Evolutionary conservation across 306 rosid genomes (phyloP).

Genomic region (Aeschynomene evenia): DNA sequence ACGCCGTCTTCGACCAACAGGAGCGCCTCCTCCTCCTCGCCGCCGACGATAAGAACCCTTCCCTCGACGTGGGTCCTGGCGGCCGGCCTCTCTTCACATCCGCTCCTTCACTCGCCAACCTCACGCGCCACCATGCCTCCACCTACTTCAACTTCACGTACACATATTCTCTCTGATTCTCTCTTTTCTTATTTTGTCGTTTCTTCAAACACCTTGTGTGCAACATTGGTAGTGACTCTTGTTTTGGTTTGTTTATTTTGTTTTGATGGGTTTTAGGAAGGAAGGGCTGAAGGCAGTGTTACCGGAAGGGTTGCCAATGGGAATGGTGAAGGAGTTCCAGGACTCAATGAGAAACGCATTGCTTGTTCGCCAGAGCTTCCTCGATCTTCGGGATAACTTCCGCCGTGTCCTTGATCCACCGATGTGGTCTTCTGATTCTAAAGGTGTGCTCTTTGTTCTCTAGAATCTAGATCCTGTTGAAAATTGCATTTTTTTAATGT

Average conservation of each 20-base stretch:
- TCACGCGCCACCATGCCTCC: slow-evolving; percentile 51
- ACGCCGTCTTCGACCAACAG: slow-evolving; percentile 47
- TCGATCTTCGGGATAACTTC: slow-evolving; percentile 87
- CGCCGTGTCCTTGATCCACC: slow-evolving; percentile 72
- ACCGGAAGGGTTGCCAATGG: slow-evolving; percentile 86
- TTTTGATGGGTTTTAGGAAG: slow-evolving; percentile 38
- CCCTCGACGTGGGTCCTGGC: slow-evolving; percentile 69
- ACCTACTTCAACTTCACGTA: slow-evolving; percentile 74
- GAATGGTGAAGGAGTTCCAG: slow-evolving; percentile 84
- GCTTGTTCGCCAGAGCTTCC: slow-evolving; percentile 76
- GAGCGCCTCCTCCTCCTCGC: slow-evolving; percentile 65
- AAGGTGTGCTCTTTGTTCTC: slow-evolving; percentile 41
- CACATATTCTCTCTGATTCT: not conserved
- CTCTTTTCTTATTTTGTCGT: not conserved
- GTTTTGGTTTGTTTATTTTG: not conserved
- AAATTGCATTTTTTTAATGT: not conserved
- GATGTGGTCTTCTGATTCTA: slow-evolving; percentile 47
- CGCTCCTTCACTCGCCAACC: slow-evolving; percentile 53
- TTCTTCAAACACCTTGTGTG: slow-evolving; percentile 16
- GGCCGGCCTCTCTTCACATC: slow-evolving; percentile 75
- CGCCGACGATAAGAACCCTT: slow-evolving; percentile 61
- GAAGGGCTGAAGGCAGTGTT: slow-evolving; percentile 55
- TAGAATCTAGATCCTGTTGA: not conserved
- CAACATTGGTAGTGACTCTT: not conserved
- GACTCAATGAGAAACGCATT: slow-evolving; percentile 69